A percentile compares a stretch with the other conserved stretches of the same genome.
phyloP scores from a whole-genome alignment of 2,329 filamentous ascomycete genomes.

The Neopestalotiopsis sp. region DNA sequence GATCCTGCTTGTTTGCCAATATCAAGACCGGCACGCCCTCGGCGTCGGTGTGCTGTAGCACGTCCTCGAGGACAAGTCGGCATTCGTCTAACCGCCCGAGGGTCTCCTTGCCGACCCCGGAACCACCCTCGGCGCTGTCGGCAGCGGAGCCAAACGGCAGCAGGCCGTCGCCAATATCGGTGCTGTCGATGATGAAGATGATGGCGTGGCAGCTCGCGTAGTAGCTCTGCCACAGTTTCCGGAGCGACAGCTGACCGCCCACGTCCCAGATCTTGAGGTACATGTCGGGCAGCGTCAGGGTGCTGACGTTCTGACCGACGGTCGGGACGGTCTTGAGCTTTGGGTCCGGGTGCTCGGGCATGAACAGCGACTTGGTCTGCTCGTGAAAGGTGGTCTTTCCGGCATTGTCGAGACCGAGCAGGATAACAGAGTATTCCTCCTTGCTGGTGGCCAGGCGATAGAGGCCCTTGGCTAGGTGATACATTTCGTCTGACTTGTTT shows the following conservation, averaged over 20 bases:
- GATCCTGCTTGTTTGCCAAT: constrained; percentile 95
- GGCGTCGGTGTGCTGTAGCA: constrained; percentile 85
- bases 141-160: constrained; percentile 47
- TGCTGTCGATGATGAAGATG: constrained; percentile 96
- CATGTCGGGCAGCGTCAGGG: constrained; percentile 89
- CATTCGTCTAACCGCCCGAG: constrained; percentile 84
- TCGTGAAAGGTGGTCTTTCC: constrained; percentile 98
- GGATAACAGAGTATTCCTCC: constrained; percentile 97
- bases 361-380: constrained; percentile 90
- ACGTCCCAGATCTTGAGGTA: constrained; percentile 99
- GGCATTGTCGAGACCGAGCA: constrained; percentile 96
- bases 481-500: constrained; percentile 64
- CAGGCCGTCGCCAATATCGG: constrained; percentile 86
- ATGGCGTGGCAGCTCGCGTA: constrained; percentile 95
- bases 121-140: constrained; percentile 48
- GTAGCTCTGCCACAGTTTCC: constrained; percentile 94
- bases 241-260: constrained; percentile 87
- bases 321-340: constrained; percentile 91
- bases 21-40: constrained; percentile 92
- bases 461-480: constrained; percentile 92
- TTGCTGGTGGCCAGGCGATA: constrained; percentile 97
- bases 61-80: constrained; percentile 84
- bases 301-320: constrained; percentile 95
- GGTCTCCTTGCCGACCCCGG: constrained; percentile 40
- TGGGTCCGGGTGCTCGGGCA: constrained; percentile 64